phyloP scores from a whole-genome alignment of 2,329 filamentous ascomycete genomes.

The Cladobotryum protrusum region DNA sequence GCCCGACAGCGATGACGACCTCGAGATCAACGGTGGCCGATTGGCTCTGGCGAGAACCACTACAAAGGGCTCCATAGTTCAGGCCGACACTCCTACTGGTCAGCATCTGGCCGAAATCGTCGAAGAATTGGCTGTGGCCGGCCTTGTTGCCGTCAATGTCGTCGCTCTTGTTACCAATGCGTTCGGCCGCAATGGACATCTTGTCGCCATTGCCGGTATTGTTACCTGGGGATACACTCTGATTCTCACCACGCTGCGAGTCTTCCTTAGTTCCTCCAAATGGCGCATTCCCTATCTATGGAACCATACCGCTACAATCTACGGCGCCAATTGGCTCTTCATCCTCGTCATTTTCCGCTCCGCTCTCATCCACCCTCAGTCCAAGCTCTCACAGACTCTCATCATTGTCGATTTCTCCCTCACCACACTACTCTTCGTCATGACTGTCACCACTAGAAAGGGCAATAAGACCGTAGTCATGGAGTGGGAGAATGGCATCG shows the following conservation, averaged over 20 bases:
- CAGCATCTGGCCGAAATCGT: conserved; percentile 64
- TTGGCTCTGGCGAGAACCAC: conserved; percentile 54
- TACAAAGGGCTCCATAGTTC: conserved; percentile 58
- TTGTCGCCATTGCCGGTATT: conserved; percentile 61
- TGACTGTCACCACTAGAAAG: conserved; percentile 77
- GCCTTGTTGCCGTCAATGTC: conserved; percentile 63
- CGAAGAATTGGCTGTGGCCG: conserved; percentile 70
- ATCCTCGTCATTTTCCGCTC: conserved; percentile 75
- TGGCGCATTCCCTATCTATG: conserved; percentile 69
- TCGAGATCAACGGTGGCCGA: conserved; percentile 52
- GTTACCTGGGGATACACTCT: conserved; percentile 77
- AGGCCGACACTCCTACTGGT: conserved; percentile 68
- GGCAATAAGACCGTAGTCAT: conserved; percentile 85
- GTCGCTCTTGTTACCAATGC: conserved; percentile 54
- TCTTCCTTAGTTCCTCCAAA: conserved; percentile 59
- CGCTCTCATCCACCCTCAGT: conserved; percentile 69
- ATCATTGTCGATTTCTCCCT: conserved; percentile 69
- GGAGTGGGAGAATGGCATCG: conserved; percentile 82
- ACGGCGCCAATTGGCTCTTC: conserved; percentile 76
- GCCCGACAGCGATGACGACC: conserved; percentile 42
- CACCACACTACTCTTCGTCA: conserved; percentile 64
- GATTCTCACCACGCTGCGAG: conserved; percentile 63
- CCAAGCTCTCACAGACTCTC: conserved; percentile 55
- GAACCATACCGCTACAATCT: conserved; percentile 87
- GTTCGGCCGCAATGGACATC: conserved; percentile 51